Evolutionary conservation across 352 stramenopile species (phyloP).

Genomic region (Phytophthora tentaculata): DNA sequence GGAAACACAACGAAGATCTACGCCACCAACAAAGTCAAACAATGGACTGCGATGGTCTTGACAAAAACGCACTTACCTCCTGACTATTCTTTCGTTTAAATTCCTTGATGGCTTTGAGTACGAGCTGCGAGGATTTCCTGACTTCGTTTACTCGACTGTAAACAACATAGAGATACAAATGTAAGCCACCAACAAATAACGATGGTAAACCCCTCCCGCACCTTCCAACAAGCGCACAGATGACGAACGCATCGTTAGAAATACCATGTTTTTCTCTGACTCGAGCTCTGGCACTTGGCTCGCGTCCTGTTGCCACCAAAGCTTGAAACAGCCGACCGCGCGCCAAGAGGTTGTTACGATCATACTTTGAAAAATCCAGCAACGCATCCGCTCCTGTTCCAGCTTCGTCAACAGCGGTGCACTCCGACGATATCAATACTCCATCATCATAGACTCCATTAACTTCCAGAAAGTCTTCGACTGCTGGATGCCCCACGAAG

Average conservation of each 20-base stretch:
- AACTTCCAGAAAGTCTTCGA: slow-evolving; percentile 72
- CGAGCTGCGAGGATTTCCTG: slow-evolving; percentile 39
- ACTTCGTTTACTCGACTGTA: slow-evolving; percentile 72
- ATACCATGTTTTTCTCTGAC: slow-evolving; percentile 33
- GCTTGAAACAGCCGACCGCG: slow-evolving; percentile 23
- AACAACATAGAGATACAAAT: neutral
- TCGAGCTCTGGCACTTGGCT: slow-evolving; percentile 7
- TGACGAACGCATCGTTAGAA: slow-evolving; percentile 45
- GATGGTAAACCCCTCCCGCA: slow-evolving; percentile 7
- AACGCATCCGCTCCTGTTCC: slow-evolving; percentile 27
- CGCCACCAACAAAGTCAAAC: slow-evolving; percentile 7
- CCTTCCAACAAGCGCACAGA: slow-evolving; percentile 77
- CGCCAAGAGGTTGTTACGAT: slow-evolving; percentile 11
- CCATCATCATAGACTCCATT: slow-evolving; percentile 42
- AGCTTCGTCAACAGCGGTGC: neutral
- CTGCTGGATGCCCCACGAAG: slow-evolving; percentile 72
- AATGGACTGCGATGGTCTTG: neutral
- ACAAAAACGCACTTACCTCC: slow-evolving; percentile 16
- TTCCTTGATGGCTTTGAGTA: slow-evolving; percentile 52
- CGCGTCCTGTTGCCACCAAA: slow-evolving; percentile 23
- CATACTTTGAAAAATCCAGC: slow-evolving; percentile 36
- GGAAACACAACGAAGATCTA: slow-evolving; percentile 69
- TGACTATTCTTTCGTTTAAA: slow-evolving; percentile 29
- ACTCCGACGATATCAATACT: neutral
- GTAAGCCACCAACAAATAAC: neutral